These are phyloP conservation scores for Stenogyne calaminthoides DNA, from an alignment of 305 asterid genomes.

Conservation along the genomic window DNA sequence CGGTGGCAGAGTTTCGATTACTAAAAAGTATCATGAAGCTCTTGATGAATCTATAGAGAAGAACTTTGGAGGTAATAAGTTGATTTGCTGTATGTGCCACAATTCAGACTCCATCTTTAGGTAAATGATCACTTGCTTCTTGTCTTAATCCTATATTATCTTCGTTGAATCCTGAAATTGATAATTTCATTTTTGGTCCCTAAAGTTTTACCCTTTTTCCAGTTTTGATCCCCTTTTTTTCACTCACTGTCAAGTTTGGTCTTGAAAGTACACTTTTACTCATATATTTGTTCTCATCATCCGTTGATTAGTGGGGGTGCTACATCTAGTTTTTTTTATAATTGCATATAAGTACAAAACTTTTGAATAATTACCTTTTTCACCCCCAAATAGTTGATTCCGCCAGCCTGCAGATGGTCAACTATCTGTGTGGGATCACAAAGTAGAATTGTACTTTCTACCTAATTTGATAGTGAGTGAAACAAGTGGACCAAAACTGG, in stretches of 20 bases:
- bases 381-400: neutral
- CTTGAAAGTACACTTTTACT: too few relatives aligned
- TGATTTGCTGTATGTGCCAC: conserved; percentile 63
- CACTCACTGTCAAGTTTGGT: too few relatives aligned
- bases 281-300: too few relatives aligned
- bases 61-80: conserved; percentile 52
- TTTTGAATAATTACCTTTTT: too few relatives aligned
- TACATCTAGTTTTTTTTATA: too few relatives aligned
- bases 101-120: conserved; percentile 56
- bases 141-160: neutral
- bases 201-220: too few relatives aligned
- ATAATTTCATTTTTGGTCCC: neutral
- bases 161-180: neutral
- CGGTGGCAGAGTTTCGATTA: conserved; percentile 58
- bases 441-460: neutral
- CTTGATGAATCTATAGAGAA: conserved; percentile 58
- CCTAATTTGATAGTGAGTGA: neutral
- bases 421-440: neutral
- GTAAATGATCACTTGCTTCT: conserved; percentile 3
- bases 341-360: too few relatives aligned
- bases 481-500: neutral
- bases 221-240: neutral
- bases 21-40: conserved; percentile 52
- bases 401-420: neutral
- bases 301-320: neutral